Evolutionary conservation across 257 asterid species (phyloP).

Genomic region (Nicotiana attenuata): DNA sequence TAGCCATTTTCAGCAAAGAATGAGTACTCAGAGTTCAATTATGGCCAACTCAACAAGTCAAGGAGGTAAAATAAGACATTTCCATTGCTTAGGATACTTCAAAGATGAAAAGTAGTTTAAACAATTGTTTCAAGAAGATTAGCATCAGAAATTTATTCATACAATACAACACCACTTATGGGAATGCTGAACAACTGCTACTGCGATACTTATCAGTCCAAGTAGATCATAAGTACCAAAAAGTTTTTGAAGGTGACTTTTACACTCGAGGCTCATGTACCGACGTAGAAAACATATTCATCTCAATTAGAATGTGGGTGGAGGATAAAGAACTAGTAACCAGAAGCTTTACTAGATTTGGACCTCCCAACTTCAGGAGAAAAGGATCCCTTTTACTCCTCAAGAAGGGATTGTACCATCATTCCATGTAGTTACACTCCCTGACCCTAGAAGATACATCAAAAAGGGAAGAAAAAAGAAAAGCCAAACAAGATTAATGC

Average conservation of each 20-base stretch:
- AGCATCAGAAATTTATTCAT: neutral
- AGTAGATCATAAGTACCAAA: neutral
- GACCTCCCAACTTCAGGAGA: neutral
- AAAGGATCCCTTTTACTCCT: neutral
- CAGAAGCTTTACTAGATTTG: neutral
- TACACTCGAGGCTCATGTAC: neutral
- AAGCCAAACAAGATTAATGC: neutral
- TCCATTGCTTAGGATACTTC: neutral
- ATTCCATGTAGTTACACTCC: neutral
- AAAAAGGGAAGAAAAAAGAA: neutral
- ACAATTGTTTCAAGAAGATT: neutral
- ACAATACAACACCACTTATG: neutral
- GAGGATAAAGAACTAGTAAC: neutral
- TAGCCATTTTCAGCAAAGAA: constrained; percentile 13
- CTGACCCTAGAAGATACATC: neutral
- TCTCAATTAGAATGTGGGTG: neutral
- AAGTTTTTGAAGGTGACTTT: neutral
- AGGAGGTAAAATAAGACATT: neutral
- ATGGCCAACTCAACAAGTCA: neutral
- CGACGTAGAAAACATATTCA: neutral
- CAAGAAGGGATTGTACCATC: neutral
- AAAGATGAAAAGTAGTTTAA: neutral
- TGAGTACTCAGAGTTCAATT: constrained; percentile 10
- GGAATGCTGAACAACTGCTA: neutral
- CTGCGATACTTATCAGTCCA: neutral